Evolutionary conservation across 1,139 yeast species (phyloP).

Genomic region (Taphrina confusa): DNA sequence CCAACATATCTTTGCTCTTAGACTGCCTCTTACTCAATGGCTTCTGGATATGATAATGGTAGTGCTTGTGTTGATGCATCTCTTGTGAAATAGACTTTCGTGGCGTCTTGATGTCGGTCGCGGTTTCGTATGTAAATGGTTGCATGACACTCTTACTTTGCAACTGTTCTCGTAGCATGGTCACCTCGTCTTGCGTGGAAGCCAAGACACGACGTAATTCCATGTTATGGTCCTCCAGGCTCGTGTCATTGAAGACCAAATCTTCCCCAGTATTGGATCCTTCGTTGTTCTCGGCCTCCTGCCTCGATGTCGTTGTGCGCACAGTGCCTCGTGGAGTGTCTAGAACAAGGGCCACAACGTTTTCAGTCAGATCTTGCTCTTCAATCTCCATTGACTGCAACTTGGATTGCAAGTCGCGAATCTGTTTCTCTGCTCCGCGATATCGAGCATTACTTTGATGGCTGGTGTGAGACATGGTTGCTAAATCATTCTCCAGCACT

Average conservation of each 20-base stretch:
- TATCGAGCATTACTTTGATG: slow-evolving; percentile 6
- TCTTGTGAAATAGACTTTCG: slow-evolving; percentile 30
- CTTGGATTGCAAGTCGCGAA: slow-evolving; percentile 9
- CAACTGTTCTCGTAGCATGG: not conserved
- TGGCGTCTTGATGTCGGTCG: not conserved
- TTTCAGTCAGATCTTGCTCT: not conserved
- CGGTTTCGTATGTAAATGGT: too few species aligned
- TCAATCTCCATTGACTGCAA: not conserved
- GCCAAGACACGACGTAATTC: slow-evolving; percentile 22
- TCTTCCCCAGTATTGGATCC: not conserved
- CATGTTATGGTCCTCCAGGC: slow-evolving; percentile 1
- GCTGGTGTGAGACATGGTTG: not conserved
- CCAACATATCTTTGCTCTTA: not conserved
- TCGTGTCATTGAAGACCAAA: slow-evolving; percentile 1
- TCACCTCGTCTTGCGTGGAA: slow-evolving; percentile 16
- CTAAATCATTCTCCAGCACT: slow-evolving; percentile 14
- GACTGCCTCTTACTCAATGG: not conserved
- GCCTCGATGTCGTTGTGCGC: not conserved
- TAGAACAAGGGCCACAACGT: not conserved
- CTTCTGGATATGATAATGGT: slow-evolving; percentile 24
- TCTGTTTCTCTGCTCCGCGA: slow-evolving; percentile 5
- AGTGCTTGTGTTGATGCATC: slow-evolving; percentile 28
- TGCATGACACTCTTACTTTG: not conserved
- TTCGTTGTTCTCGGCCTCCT: too few species aligned
- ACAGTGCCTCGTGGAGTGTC: not conserved